Evolutionary conservation across 1,284 basidiomycete species (phyloP).

Genomic region (Cutaneotrichosporon dermatis): DNA sequence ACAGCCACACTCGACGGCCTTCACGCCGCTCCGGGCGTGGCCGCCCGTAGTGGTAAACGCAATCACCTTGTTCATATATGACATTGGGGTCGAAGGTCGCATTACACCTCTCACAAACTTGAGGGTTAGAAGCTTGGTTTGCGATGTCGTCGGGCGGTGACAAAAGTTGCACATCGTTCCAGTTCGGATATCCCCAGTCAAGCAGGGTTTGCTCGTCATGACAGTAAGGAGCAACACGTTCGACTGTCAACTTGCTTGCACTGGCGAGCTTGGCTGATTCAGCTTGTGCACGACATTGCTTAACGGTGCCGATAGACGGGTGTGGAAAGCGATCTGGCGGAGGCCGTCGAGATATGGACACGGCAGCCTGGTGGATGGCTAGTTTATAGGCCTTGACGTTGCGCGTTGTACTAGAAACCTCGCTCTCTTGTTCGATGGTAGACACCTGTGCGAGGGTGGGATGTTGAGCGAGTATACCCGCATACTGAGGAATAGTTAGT

Average conservation of each 20-base stretch:
- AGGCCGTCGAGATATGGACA: conserved; percentile 55
- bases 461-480: conserved; percentile 21
- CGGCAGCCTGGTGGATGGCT: conserved; percentile 45
- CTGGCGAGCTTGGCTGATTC: conserved; percentile 60
- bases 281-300: conserved; percentile 58
- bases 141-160: conserved; percentile 39
- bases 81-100: conserved; percentile 60
- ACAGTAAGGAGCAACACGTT: conserved; percentile 57
- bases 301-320: conserved; percentile 75
- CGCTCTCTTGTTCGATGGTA: conserved; percentile 38
- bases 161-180: conserved; percentile 24
- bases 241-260: conserved; percentile 57
- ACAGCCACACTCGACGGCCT: conserved; percentile 43
- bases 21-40: conserved; percentile 37
- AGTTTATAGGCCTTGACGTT: conserved; percentile 42
- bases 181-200: conserved; percentile 67
- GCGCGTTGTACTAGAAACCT: conserved; percentile 31
- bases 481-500: conserved; percentile 25
- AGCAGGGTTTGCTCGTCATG: conserved; percentile 59
- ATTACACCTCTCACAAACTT: conserved; percentile 72
- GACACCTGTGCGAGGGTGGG: conserved; percentile 38
- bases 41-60: conserved; percentile 77
- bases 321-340: conserved; percentile 61
- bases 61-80: conserved; percentile 59
- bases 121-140: conserved; percentile 42